Evolutionary conservation across 176 grass and related monocot genomes (phyloP).

Genomic region (Oryza glaberrima): DNA sequence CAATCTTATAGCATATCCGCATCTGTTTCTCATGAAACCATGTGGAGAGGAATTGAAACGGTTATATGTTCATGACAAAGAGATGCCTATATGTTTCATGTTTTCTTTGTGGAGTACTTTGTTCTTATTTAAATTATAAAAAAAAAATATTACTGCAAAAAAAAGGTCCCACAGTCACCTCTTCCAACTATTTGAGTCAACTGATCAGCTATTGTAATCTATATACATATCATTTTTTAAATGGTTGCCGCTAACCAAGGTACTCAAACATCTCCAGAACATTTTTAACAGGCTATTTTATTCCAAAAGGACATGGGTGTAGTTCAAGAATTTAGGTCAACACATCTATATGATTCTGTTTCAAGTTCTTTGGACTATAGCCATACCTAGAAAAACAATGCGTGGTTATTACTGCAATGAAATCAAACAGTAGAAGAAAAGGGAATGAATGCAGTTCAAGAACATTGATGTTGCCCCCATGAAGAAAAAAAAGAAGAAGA

Average conservation of each 20-base stretch:
- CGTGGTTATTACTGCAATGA: neutral
- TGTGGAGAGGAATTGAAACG: neutral
- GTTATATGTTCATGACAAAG: neutral
- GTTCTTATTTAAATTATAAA: neutral
- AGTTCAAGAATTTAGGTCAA: neutral
- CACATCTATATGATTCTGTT: neutral
- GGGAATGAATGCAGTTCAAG: neutral
- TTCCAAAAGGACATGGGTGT: neutral
- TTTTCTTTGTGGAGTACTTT: neutral
- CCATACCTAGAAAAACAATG: neutral
- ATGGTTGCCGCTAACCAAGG: neutral
- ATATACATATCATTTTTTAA: neutral
- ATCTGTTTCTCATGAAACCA: neutral
- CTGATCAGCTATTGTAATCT: neutral
- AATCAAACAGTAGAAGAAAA: neutral
- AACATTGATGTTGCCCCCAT: neutral
- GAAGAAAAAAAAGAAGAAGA: neutral
- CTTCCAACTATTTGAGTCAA: neutral
- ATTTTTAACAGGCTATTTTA: neutral
- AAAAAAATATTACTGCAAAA: neutral
- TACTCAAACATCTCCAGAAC: neutral
- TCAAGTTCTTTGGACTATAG: neutral
- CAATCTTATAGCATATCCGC: neutral
- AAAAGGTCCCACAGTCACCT: neutral
- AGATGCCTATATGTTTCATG: neutral